Evolutionary conservation across 2,329 filamentous ascomycete species (phyloP).

Genomic region (Fusarium pininemorale): DNA sequence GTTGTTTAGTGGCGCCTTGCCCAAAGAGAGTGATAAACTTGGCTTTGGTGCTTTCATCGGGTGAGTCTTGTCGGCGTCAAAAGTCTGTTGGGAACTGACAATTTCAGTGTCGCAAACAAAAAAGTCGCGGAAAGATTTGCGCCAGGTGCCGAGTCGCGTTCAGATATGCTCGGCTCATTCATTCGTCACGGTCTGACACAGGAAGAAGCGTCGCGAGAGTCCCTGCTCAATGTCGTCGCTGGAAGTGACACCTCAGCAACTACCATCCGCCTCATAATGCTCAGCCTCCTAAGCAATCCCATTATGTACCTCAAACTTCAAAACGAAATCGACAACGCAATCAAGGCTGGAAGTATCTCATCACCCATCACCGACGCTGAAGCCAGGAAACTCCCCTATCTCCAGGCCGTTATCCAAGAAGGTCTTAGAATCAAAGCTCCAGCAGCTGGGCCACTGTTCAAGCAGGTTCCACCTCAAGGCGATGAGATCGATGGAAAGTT

Average conservation of each 20-base stretch:
- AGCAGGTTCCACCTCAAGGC: constrained; percentile 42
- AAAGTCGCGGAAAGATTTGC: constrained; percentile 7
- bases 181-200: constrained; percentile 49
- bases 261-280: constrained; percentile 56
- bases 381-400: constrained; percentile 54
- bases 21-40: constrained; percentile 47
- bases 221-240: constrained; percentile 48
- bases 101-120: not conserved
- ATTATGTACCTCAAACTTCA: constrained; percentile 57
- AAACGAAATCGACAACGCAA: constrained; percentile 57
- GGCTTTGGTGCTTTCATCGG: constrained; percentile 15
- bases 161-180: constrained; percentile 55
- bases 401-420: constrained; percentile 61
- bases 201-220: constrained; percentile 47
- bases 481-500: constrained; percentile 51
- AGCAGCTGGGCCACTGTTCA: constrained; percentile 50
- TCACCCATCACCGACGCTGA: constrained; percentile 44
- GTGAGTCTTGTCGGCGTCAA: not conserved
- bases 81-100: rapidly evolving
- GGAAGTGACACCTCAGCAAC: constrained; percentile 51
- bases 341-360: constrained; percentile 49
- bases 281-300: constrained; percentile 62
- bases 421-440: constrained; percentile 58
- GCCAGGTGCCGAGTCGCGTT: not conserved
- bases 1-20: constrained; percentile 42